Base-by-base conservation (phyloP, 2,329 filamentous ascomycete genomes). In the Alternaria rosae region DNA sequence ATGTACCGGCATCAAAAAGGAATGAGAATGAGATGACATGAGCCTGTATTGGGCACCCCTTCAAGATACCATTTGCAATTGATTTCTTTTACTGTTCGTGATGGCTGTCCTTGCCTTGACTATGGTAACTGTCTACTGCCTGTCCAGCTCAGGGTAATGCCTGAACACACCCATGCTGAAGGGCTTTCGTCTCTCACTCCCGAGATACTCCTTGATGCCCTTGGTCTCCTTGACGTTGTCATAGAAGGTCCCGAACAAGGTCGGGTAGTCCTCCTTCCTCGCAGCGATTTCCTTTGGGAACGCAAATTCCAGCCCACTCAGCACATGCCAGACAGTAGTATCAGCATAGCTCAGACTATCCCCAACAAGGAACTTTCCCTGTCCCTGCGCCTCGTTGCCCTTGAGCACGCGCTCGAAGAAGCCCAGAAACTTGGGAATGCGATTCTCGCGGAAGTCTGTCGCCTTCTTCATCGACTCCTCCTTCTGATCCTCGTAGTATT, bases 401-500 rank as follows among this genome's bases (percentile, higher is more conserved):
- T 82, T 80, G 6, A 94, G 75, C 17, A 90, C 85, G 1, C 89
- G 82, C 81, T 93, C 87, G 67, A 92, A 91, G 76, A 91, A 93
- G 2, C 79, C 83, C 21, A 94, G 78, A 73, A 89, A 93, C 80
- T 92, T 93, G 17, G 91, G 91, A 30, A 94, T 81, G 1, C 92
- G 83, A 44, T 82, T 84, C 56, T 84, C 79, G 9, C 88, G 81
- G 60, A 89, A 92, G 57, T 88, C 84, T 43, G 81, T 81, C 9
- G 86, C 84, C 64, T 84, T 86, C 61, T 82, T 83, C 72, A 88
- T 79, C 15, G 88, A 83, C 75, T 92, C 91, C 0, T 83, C 81
- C 76, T 90, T 92, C 79, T 94, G 92, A 25, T 93, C 90, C 72
- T 93, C 90, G 70, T 93, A 94, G 76, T 89, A 91, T 5, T 85